A percentile compares a stretch with the other conserved stretches of the same genome.
These are phyloP conservation scores for Populus deltoides DNA, from an alignment of 345 rosid species.

Conservation along the genomic window DNA sequence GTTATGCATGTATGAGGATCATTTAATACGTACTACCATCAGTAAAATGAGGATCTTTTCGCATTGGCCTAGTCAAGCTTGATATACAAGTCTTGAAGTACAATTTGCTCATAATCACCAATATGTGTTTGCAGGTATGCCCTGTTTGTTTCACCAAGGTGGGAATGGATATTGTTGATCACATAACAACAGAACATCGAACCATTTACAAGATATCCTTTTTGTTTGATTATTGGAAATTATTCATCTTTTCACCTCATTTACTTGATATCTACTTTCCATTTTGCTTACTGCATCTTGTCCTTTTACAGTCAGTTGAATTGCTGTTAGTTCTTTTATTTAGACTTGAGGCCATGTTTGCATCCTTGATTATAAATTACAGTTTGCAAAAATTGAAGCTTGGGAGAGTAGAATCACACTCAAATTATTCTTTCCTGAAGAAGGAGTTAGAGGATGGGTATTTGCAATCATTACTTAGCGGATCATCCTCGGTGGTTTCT, in stretches of 20 bases:
- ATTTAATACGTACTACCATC: background rate
- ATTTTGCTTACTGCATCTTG: background rate
- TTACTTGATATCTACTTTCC: background rate
- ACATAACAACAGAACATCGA: slow-evolving; percentile 20
- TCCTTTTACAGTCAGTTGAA: background rate
- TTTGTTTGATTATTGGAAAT: background rate
- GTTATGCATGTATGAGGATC: background rate
- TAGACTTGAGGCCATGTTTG: slow-evolving; percentile 9
- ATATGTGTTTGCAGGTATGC: slow-evolving; percentile 20
- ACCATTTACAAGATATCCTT: slow-evolving; percentile 30
- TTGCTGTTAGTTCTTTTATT: background rate
- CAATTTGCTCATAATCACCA: slow-evolving; percentile 2
- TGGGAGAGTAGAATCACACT: slow-evolving; percentile 43
- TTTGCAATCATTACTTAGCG: slow-evolving; percentile 39
- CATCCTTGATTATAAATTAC: slow-evolving; percentile 69
- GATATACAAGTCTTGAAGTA: background rate
- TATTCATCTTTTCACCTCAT: background rate
- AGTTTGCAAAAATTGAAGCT: slow-evolving; percentile 53
- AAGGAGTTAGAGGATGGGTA: slow-evolving; percentile 45
- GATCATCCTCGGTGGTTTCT: slow-evolving; percentile 26
- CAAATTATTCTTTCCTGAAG: slow-evolving; percentile 36
- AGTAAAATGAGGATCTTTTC: background rate
- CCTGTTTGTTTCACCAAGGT: slow-evolving; percentile 25
- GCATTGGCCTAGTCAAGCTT: background rate
- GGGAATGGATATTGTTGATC: slow-evolving; percentile 18